Evolutionary conservation across 768 basidiomycete species (phyloP).

Genomic region (Floccularia luteovirens): DNA sequence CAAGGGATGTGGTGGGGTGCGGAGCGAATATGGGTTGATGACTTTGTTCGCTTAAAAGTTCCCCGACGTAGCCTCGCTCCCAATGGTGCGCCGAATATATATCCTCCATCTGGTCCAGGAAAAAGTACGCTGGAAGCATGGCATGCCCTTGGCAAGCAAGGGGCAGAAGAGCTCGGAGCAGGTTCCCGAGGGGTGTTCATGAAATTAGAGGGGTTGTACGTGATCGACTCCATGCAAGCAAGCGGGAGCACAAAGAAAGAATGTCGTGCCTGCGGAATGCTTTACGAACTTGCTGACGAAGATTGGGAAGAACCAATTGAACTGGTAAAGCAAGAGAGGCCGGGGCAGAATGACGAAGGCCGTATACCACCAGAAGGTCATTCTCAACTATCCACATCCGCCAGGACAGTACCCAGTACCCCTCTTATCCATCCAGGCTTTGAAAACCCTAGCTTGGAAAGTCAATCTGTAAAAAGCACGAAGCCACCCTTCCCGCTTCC

Average conservation of each 20-base stretch:
- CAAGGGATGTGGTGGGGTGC: constrained; percentile 89
- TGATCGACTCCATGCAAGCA: constrained; percentile 42
- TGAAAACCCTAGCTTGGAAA: too few relatives aligned
- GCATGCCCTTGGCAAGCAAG: constrained; percentile 8
- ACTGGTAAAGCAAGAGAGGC: constrained; percentile 3
- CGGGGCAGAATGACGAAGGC: background rate
- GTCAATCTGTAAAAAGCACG: too few relatives aligned
- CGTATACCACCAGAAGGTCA: background rate
- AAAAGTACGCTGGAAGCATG: constrained; percentile 19
- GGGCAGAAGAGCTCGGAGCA: constrained; percentile 36
- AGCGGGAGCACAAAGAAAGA: constrained; percentile 43
- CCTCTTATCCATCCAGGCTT: too few relatives aligned
- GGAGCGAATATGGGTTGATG: constrained; percentile 83
- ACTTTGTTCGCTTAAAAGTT: constrained; percentile 74
- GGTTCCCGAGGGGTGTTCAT: constrained; percentile 64
- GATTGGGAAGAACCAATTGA: constrained; percentile 50
- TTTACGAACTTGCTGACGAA: constrained; percentile 73
- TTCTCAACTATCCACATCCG: constrained; percentile 2
- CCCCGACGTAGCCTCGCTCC: constrained; percentile 63
- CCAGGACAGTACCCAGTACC: too few relatives aligned
- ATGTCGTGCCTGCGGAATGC: constrained; percentile 61
- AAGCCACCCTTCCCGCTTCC: too few relatives aligned
- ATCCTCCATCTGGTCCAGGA: constrained; percentile 57
- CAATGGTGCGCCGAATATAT: constrained; percentile 49
- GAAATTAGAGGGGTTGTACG: constrained; percentile 56